Percentiles rank a stretch among this genome's conserved stretches.
Evolutionary conservation across 2,329 filamentous ascomycete species (phyloP).

Genomic region (Epichloe uncinata): DNA sequence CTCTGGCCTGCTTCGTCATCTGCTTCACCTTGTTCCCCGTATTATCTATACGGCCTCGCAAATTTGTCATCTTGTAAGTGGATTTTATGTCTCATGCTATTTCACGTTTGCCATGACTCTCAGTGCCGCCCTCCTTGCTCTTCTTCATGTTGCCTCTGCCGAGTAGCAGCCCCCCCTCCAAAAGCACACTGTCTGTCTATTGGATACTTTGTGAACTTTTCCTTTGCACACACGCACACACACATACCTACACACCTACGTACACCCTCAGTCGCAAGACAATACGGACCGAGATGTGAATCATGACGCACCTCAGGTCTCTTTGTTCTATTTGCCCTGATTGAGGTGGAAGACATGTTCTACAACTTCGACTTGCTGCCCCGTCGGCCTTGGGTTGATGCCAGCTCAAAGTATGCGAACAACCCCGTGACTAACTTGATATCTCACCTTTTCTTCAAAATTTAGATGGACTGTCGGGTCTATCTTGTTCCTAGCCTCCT

Average conservation of each 20-base stretch:
- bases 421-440: slow-evolving; percentile 13
- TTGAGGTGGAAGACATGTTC: not conserved
- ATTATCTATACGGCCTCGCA: slow-evolving; percentile 67
- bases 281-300: not conserved
- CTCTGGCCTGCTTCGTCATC: slow-evolving; percentile 82
- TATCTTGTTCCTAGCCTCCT: slow-evolving; percentile 77
- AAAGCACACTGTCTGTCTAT: too few relatives aligned
- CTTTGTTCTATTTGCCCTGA: not conserved
- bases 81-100: slow-evolving; percentile 9
- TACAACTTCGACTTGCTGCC: not conserved
- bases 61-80: slow-evolving; percentile 95
- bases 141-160: not conserved
- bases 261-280: not conserved
- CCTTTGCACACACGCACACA: not conserved
- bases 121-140: not conserved
- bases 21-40: slow-evolving; percentile 85
- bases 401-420: not conserved
- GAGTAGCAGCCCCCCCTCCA: too few relatives aligned
- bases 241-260: not conserved
- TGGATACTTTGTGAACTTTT: not conserved
- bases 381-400: not conserved
- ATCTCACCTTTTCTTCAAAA: slow-evolving; percentile 22
- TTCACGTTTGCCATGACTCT: slow-evolving; percentile 4
- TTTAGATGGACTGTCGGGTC: slow-evolving; percentile 82
- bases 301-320: not conserved